These are phyloP conservation scores for Ustilago shanxiensis DNA, from an alignment of 1,284 basidiomycete species.

Conservation along the genomic window DNA sequence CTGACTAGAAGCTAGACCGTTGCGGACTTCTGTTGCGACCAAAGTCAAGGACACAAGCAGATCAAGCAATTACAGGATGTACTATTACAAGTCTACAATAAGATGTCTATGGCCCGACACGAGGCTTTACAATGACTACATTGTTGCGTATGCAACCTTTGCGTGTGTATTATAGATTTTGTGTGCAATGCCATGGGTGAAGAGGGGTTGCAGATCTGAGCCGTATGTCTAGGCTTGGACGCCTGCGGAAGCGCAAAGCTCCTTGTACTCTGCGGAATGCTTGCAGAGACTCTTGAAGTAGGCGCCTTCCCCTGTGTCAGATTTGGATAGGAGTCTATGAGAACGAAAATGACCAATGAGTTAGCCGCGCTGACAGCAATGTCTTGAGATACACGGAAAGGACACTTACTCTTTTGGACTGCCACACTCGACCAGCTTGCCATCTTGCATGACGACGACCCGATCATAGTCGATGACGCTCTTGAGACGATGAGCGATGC, in stretches of 20 bases:
- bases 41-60: neutral
- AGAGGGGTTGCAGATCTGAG: neutral
- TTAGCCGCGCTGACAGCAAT: neutral
- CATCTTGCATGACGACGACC: slow-evolving; percentile 75
- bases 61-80: neutral
- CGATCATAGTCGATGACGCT: slow-evolving; percentile 76
- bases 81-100: neutral
- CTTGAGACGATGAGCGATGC: slow-evolving; percentile 53
- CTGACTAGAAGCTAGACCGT: slow-evolving; percentile 8
- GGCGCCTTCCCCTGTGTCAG: slow-evolving; percentile 22
- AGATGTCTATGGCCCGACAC: too few relatives aligned
- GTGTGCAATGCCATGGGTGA: neutral
- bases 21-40: neutral
- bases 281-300: slow-evolving; percentile 40
- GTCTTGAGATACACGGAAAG: neutral
- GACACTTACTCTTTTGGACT: slow-evolving; percentile 74
- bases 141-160: too few relatives aligned
- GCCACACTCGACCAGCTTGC: slow-evolving; percentile 77
- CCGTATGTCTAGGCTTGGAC: slow-evolving; percentile 1
- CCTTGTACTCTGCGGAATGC: slow-evolving; percentile 38
- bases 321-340: slow-evolving; percentile 26
- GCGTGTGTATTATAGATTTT: too few relatives aligned
- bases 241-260: slow-evolving; percentile 38
- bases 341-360: neutral
- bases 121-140: too few relatives aligned